These are phyloP conservation scores for Harringtonia aguacate DNA, from an alignment of 2,329 filamentous ascomycete species.

Conservation along the genomic window DNA sequence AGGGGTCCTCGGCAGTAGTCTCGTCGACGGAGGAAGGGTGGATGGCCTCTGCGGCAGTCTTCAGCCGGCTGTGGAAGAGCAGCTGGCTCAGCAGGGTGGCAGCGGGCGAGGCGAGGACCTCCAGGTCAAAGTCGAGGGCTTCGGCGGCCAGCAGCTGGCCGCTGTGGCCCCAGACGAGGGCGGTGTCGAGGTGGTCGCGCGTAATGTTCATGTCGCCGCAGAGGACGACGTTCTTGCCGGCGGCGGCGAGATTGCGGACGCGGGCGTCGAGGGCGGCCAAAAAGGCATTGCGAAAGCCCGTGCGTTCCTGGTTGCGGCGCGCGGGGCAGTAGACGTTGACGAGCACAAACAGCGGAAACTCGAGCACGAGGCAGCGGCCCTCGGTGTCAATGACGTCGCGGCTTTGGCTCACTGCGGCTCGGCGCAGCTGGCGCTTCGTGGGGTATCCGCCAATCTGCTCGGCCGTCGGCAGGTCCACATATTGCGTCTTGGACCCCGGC, in stretches of 20 bases:
- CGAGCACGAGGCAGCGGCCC: constrained; percentile 80
- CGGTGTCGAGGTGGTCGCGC: constrained; percentile 60
- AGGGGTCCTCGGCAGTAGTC: not conserved
- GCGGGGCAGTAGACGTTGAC: constrained; percentile 90
- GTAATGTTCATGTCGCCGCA: constrained; percentile 83
- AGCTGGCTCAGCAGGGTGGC: constrained; percentile 78
- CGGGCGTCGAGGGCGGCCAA: constrained; percentile 70
- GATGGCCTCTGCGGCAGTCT: constrained; percentile 50
- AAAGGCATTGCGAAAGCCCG: constrained; percentile 74
- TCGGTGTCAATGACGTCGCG: constrained; percentile 72
- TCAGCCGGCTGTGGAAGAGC: constrained; percentile 60
- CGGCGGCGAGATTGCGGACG: constrained; percentile 68
- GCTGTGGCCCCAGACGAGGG: constrained; percentile 38
- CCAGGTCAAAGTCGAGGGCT: constrained; percentile 48
- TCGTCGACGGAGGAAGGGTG: too few species aligned
- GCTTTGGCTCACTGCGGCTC: constrained; percentile 48
- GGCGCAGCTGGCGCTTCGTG: constrained; percentile 48
- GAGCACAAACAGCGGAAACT: constrained; percentile 91
- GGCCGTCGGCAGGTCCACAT: constrained; percentile 61
- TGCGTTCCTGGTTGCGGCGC: constrained; percentile 69
- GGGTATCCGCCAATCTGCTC: constrained; percentile 88
- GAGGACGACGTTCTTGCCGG: constrained; percentile 77
- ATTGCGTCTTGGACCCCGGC: constrained; percentile 59
- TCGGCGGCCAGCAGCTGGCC: constrained; percentile 60
- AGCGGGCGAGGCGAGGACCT: constrained; percentile 63